Evolutionary conservation across 192 early-diverging fungal genomes (phyloP), one percentile per base, ranked within the genome.

Genomic region (Diversispora epigaea): DNA sequence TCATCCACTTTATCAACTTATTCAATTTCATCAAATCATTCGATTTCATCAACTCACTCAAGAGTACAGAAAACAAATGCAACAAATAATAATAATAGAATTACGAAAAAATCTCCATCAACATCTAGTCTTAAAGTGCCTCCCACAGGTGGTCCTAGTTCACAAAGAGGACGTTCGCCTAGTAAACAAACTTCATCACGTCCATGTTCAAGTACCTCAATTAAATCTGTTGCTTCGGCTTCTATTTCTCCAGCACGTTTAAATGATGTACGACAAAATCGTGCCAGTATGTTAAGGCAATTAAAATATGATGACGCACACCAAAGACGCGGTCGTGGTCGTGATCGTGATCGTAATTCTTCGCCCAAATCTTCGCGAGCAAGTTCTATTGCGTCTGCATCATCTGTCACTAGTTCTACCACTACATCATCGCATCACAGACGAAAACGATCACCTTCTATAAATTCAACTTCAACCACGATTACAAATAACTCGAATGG

Each of bases 231-330:
- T 17, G 41, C 14, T 41, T 75, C 73, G 17, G 49, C 73, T n/a
- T 75, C 73, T 40, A 49, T 65, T 43, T 75, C 73, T 12, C 73
- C 73, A 43, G 41, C 57, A 14, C 25, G 73, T 19, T 75, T 50
- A 65, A 21, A 22, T 10, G 73, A 62, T 22, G 73, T 75, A 63
- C 25, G 73, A 43, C 73, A 75, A 63, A 75, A 61, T 17, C 61
- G 73, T n/a, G 25, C 73, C 21, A 75, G 73, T 65, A 65, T 75
- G 47, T 54, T 75, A 43, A 60, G 73, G 14, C 62, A 75, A 45
- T 22, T 75, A 15, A 75, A 75, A 54, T 75, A 57, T 75, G 73
- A 75, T 17, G 62, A 75, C 6, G 19, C 50, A 52, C 58, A 75
- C 41, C 73, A 75, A 75, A 44, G 62, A 21, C 73, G 73, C 21